Percentiles rank a stretch among this genome's conserved stretches.
phyloP scores from a whole-genome alignment of 2,329 filamentous ascomycete genomes.

The Penicillium brasilianum region DNA sequence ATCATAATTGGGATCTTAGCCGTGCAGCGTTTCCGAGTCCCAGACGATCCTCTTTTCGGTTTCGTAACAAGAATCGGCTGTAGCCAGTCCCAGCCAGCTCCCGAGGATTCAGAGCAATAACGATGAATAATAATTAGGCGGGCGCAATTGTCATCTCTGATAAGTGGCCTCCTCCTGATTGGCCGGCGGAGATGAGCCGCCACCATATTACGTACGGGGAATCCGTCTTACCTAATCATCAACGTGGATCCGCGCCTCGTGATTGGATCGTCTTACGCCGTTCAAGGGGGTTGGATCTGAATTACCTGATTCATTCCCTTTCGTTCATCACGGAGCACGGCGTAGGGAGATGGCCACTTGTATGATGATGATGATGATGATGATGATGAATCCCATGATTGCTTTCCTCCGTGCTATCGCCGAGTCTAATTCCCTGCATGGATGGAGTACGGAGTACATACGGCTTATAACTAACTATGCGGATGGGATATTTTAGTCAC shows the following conservation, averaged over 20 bases:
- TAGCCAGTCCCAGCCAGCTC: constrained; percentile 3
- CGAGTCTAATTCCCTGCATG: not conserved
- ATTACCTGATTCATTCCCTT: not conserved
- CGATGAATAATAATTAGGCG: constrained; percentile 24
- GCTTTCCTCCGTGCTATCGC: not conserved
- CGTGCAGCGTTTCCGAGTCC: constrained; percentile 8
- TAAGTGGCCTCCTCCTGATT: constrained; percentile 40
- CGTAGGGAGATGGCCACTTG: too few species aligned
- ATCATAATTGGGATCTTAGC: not conserved
- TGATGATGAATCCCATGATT: not conserved
- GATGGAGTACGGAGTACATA: too few species aligned
- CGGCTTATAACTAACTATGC: too few species aligned
- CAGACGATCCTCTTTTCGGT: constrained; percentile 32
- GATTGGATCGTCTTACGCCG: not conserved
- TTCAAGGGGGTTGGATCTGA: not conserved
- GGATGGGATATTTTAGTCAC: not conserved
- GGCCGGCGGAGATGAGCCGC: constrained; percentile 26
- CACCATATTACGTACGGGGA: constrained; percentile 42
- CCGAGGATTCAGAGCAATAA: not conserved
- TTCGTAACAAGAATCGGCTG: constrained; percentile 29
- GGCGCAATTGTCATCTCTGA: constrained; percentile 34
- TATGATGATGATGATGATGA: too few species aligned
- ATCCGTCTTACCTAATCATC: constrained; percentile 10
- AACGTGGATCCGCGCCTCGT: not conserved
- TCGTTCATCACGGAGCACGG: not conserved